These are phyloP conservation scores for Cerioporus squamosus DNA, from an alignment of 1,284 basidiomycete genomes.

Conservation along the genomic window DNA sequence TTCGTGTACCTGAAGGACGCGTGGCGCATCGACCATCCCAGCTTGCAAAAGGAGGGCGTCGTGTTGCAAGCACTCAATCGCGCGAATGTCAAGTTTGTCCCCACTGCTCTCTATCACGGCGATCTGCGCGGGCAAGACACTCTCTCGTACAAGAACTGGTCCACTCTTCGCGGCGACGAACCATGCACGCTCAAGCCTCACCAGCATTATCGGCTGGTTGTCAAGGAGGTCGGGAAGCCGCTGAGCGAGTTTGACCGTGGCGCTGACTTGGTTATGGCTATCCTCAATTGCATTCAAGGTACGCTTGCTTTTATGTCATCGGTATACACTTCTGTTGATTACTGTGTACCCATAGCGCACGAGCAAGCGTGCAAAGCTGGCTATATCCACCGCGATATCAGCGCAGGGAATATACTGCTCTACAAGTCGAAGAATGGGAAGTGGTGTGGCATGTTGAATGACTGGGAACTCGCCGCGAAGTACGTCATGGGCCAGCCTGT, in stretches of 20 bases:
- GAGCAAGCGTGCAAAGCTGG: background rate
- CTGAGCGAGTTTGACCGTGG: slow-evolving; percentile 1
- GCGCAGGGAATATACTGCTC: slow-evolving; percentile 6
- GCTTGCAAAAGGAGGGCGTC: slow-evolving; percentile 23
- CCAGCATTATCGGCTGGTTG: slow-evolving; percentile 16
- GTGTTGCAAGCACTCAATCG: slow-evolving; percentile 24
- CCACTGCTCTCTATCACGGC: slow-evolving; percentile 8
- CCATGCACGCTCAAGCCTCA: slow-evolving; percentile 1
- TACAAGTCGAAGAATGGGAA: background rate
- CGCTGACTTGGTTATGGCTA: background rate
- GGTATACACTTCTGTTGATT: no score
- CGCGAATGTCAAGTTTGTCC: slow-evolving; percentile 18
- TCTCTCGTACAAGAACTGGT: background rate
- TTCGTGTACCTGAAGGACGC: slow-evolving; percentile 31
- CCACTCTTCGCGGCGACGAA: background rate
- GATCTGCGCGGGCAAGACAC: slow-evolving; percentile 9
- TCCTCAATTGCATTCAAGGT: slow-evolving; percentile 1
- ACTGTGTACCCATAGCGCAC: background rate
- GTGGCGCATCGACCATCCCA: slow-evolving; percentile 26
- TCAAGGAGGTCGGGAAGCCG: slow-evolving; percentile 16
- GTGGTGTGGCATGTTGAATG: slow-evolving; percentile 3
- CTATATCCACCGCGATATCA: slow-evolving; percentile 13
- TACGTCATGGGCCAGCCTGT: background rate
- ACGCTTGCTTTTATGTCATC: no score
- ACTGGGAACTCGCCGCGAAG: slow-evolving; percentile 5